phyloP scores from a whole-genome alignment of 805 yeast genomes.

The Metschnikowia drakensbergensis region DNA sequence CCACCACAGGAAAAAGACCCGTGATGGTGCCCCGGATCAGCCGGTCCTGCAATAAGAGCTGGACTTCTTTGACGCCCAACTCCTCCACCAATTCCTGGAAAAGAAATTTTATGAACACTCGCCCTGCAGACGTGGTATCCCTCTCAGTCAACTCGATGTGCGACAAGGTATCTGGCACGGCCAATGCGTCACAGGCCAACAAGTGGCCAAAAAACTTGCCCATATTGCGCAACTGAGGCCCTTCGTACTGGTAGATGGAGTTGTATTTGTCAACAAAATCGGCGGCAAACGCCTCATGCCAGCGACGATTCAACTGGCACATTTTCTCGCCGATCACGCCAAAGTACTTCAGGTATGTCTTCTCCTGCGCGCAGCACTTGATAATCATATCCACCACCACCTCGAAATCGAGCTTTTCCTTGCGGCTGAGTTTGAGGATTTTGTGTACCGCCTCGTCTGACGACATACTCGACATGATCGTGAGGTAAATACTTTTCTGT shows the following conservation, averaged over 20 bases:
- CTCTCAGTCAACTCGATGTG: conserved; percentile 59
- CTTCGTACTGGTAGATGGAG: conserved; percentile 62
- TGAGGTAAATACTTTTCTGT: conserved; percentile 74
- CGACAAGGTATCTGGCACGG: conserved; percentile 55
- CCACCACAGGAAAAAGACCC: conserved; percentile 62
- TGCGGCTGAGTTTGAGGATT: conserved; percentile 46
- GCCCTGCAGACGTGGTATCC: conserved; percentile 71
- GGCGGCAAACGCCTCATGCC: conserved; percentile 53
- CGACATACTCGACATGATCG: conserved; percentile 85
- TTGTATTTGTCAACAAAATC: conserved; percentile 56
- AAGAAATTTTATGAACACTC: conserved; percentile 78
- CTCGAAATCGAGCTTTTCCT: conserved; percentile 17
- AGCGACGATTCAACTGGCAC: conserved; percentile 44
- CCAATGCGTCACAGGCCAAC: conserved; percentile 64
- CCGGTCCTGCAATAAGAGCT: conserved; percentile 48
- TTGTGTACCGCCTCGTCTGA: conserved; percentile 93
- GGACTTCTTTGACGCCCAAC: conserved; percentile 55
- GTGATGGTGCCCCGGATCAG: conserved; percentile 44
- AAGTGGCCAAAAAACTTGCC: conserved; percentile 86
- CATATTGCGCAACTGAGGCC: conserved; percentile 69
- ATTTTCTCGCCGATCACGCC: conserved; percentile 73
- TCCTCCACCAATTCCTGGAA: conserved; percentile 79
- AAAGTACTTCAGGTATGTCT: conserved; percentile 79
- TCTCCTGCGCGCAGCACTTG: conserved; percentile 80
- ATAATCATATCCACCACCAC: conserved; percentile 69